A percentile compares a stretch with the other conserved stretches of the same genome.
Conservation (phyloP, 306 rosid species). For the Lablab purpureus region DNA sequence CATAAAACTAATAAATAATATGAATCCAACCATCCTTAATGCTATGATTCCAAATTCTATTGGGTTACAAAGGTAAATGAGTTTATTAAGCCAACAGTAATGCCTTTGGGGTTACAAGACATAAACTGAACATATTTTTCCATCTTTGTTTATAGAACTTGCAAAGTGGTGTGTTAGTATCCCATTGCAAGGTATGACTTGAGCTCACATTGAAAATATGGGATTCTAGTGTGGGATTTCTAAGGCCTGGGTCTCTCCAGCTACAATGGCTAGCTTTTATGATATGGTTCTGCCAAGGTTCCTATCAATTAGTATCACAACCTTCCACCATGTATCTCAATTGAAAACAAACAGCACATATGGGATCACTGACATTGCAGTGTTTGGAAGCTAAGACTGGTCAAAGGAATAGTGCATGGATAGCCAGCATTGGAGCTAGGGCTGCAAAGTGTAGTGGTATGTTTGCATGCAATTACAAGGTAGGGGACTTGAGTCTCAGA, state of each 20-base stretch:
- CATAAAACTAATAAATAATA: not conserved
- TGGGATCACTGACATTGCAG: not conserved
- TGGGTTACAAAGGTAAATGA: not conserved
- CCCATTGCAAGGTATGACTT: not conserved
- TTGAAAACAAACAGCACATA: not conserved
- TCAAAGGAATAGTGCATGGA: not conserved
- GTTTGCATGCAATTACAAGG: not conserved
- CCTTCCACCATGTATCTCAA: not conserved
- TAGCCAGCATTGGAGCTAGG: not conserved
- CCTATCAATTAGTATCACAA: not conserved
- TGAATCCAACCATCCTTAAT: not conserved
- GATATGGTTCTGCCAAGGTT: not conserved
- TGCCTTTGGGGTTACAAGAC: not conserved
- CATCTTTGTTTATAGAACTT: not conserved
- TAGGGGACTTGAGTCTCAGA: not conserved
- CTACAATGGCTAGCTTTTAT: not conserved
- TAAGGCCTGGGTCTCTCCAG: not conserved
- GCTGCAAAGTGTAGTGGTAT: not conserved
- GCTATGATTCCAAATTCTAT: not conserved
- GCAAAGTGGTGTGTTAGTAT: not conserved
- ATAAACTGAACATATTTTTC: not conserved
- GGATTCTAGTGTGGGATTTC: not conserved
- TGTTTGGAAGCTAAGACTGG: not conserved
- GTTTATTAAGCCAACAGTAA: not conserved
- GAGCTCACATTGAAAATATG: not conserved